These are phyloP conservation scores for Dichotomopilus funicola DNA, from an alignment of 2,329 filamentous ascomycete genomes.

Conservation along the genomic window DNA sequence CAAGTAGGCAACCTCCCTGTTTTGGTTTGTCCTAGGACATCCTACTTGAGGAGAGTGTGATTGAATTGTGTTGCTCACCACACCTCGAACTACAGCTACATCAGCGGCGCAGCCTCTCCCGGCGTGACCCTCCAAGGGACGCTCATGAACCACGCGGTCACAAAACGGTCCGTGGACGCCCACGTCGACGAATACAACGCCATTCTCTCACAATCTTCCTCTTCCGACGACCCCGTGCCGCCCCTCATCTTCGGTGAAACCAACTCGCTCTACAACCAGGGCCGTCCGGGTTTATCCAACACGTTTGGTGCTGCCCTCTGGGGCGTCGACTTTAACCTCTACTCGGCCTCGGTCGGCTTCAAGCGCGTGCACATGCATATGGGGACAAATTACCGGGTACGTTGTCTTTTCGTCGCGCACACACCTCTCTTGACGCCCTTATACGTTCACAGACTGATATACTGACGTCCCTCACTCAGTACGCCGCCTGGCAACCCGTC, in stretches of 20 bases:
- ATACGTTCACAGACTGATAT: no score
- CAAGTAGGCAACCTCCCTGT: conserved; percentile 40
- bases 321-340: conserved; percentile 57
- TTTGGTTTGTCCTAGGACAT: neutral
- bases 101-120: conserved; percentile 50
- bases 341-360: conserved; percentile 49
- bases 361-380: conserved; percentile 57
- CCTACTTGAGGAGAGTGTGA: no score
- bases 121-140: conserved; percentile 57
- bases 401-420: neutral
- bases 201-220: conserved; percentile 31
- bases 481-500: conserved; percentile 55
- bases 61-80: no score
- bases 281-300: conserved; percentile 55
- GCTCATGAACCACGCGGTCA: conserved; percentile 57
- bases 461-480: conserved; percentile 26
- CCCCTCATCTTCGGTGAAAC: conserved; percentile 55
- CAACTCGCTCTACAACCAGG: conserved; percentile 58
- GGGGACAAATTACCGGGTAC: conserved; percentile 52
- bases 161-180: conserved; percentile 39
- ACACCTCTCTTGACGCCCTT: no score
- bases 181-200: conserved; percentile 42
- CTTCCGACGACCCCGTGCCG: conserved; percentile 23
- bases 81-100: conserved; percentile 42
- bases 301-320: conserved; percentile 60